Evolutionary conservation across 75 land plant species (phyloP).

Genomic region (Pinus tabuliformis): DNA sequence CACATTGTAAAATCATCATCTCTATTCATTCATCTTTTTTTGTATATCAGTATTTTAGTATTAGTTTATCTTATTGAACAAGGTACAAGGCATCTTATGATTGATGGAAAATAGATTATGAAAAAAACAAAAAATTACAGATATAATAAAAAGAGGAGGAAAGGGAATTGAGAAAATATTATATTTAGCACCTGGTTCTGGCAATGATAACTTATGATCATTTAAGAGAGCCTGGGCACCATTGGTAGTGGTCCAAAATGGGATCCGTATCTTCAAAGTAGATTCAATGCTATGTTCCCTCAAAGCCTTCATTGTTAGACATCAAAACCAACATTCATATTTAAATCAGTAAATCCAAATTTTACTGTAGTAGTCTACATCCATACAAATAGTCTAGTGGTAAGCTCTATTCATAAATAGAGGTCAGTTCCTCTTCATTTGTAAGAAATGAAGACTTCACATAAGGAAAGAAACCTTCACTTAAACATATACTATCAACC

Average conservation of each 20-base stretch:
- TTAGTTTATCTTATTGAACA: too few species aligned
- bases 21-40: too few species aligned
- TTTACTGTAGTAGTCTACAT: not conserved
- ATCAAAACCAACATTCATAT: constrained; percentile 4
- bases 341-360: not conserved
- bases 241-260: constrained; percentile 56
- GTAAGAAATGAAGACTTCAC: too few species aligned
- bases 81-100: too few species aligned
- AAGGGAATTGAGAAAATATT: too few species aligned
- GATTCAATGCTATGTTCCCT: constrained; percentile 24
- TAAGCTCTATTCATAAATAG: not conserved
- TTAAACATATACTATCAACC: not conserved
- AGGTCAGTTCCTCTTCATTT: not conserved
- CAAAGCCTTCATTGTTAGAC: not conserved
- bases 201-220: constrained; percentile 31
- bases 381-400: not conserved
- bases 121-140: too few species aligned
- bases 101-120: too few species aligned
- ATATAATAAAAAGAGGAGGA: too few species aligned
- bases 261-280: constrained; percentile 64
- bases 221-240: constrained; percentile 48
- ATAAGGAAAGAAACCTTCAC: not conserved
- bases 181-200: constrained; percentile 54
- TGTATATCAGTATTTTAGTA: too few species aligned
- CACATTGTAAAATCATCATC: too few species aligned